Evolutionary conservation across 495 filamentous ascomycete species (phyloP).

Genomic region (Aspergillus cristatus): DNA sequence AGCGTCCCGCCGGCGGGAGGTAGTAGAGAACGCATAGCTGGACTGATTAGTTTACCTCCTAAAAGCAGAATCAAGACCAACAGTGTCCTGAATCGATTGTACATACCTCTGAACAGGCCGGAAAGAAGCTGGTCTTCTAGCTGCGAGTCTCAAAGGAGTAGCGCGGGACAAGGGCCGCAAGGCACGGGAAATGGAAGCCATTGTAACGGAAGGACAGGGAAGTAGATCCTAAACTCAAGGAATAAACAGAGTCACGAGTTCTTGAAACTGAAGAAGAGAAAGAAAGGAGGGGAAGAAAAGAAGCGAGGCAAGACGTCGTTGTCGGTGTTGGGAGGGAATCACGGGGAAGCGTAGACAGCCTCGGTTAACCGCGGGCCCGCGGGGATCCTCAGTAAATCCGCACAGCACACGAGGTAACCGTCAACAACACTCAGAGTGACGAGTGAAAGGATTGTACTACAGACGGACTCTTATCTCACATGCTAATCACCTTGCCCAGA

Average conservation of each 20-base stretch:
- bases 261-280: slow-evolving; percentile 2
- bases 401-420: no score
- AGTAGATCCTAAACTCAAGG: background rate
- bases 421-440: no score
- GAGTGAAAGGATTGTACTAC: no score
- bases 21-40: slow-evolving; percentile 63
- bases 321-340: slow-evolving; percentile 12
- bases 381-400: background rate
- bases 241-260: background rate
- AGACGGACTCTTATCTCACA: no score
- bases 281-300: slow-evolving; percentile 5
- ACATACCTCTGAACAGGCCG: slow-evolving; percentile 38
- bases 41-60: slow-evolving; percentile 30
- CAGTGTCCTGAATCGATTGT: no score
- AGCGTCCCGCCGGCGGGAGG: slow-evolving; percentile 45
- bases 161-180: slow-evolving; percentile 61
- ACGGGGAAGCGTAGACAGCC: slow-evolving; percentile 22
- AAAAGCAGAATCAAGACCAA: background rate
- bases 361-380: slow-evolving; percentile 29
- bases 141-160: slow-evolving; percentile 4
- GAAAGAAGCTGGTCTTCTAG: slow-evolving; percentile 19
- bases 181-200: slow-evolving; percentile 62
- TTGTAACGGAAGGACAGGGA: slow-evolving; percentile 21
- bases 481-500: slow-evolving; percentile 11
- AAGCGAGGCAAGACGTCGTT: background rate